phyloP scores from a whole-genome alignment of 1,284 basidiomycete species.

The Rhodotorula sp. region DNA sequence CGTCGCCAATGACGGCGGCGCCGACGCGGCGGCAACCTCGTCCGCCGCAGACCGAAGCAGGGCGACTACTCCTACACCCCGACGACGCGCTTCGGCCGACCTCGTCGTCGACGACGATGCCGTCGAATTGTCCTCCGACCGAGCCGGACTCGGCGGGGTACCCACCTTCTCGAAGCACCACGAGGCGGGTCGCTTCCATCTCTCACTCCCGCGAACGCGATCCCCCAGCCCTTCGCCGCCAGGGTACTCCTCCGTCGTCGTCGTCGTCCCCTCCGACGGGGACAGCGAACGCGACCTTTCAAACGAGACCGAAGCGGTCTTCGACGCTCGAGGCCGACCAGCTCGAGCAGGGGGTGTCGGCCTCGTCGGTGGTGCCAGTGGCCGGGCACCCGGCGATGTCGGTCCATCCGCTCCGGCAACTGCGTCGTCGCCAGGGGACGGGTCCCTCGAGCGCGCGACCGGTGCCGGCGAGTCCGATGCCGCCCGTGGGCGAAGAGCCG shows the following conservation, averaged over 20 bases:
- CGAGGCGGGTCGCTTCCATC: slow-evolving; percentile 7
- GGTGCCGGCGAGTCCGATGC: neutral
- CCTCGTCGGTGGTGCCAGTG: neutral
- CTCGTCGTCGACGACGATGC: neutral
- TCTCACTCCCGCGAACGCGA: slow-evolving; percentile 2
- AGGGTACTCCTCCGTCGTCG: slow-evolving; percentile 18
- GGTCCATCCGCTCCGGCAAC: slow-evolving; percentile 20
- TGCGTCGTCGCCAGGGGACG: slow-evolving; percentile 25
- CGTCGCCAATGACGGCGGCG: neutral
- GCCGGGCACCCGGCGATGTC: neutral
- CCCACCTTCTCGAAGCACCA: slow-evolving; percentile 7
- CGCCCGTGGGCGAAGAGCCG: neutral
- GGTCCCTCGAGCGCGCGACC: slow-evolving; percentile 23
- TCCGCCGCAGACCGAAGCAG: neutral
- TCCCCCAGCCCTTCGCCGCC: slow-evolving; percentile 17
- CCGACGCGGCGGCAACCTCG: neutral
- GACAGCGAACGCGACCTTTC: neutral
- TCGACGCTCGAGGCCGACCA: slow-evolving; percentile 22
- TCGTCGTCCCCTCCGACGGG: neutral
- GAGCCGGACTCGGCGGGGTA: neutral
- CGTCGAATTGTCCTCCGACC: neutral
- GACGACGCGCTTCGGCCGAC: neutral
- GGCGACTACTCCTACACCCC: neutral
- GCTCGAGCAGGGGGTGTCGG: slow-evolving; percentile 11
- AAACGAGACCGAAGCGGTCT: slow-evolving; percentile 5